Evolutionary conservation across 352 stramenopile genomes (phyloP), one percentile per base, ranked within the genome.

Genomic region (Globisporangium okanoganense): DNA sequence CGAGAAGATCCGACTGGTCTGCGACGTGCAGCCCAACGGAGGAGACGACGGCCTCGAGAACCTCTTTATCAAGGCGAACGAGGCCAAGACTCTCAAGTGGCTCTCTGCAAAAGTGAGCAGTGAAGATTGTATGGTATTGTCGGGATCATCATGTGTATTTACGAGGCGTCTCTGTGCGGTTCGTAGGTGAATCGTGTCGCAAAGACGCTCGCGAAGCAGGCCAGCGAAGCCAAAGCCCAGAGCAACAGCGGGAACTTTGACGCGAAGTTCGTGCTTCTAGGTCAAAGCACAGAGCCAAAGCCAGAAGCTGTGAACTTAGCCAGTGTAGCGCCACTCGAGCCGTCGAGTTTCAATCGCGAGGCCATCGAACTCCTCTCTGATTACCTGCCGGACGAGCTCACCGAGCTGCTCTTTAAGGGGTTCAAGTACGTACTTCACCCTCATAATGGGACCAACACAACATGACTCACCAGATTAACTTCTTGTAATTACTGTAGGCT

Each of bases 321-420:
- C 24, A 51, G 18, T 44, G n/a, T 44, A 13, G 5, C 6, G 33
- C n/a, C 20, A 1, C 35, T 69, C 9, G 63, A 69, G 9, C 18
- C 64, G 2, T 24, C 45, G 3, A 31, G 22, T 24, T 66, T 62
- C 43, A 57, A 75, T 54, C 68, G 73, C 27, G 65, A 87, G 18
- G 80, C 82, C 0, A 78, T 92, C 55, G 72, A 85, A 14, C 48
- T 88, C n/a, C 41, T 92, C 9, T 58, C 61, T 0, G 74, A 92
- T 50, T 92, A 90, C 29, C 24, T 90, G 1, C 65, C 79, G 0
- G n/a, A 64, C 0, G 73, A 80, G 12, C 73, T 82, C 62, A 58
- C 79, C 18, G 70, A 72, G 7, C 24, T 72, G 50, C 64, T 92
- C 6, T 82, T 69, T 65, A 76, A 72, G 18, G 65, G 77, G 14